phyloP scores from a whole-genome alignment of 129 eudicot species.

The Glebionis coronaria region DNA sequence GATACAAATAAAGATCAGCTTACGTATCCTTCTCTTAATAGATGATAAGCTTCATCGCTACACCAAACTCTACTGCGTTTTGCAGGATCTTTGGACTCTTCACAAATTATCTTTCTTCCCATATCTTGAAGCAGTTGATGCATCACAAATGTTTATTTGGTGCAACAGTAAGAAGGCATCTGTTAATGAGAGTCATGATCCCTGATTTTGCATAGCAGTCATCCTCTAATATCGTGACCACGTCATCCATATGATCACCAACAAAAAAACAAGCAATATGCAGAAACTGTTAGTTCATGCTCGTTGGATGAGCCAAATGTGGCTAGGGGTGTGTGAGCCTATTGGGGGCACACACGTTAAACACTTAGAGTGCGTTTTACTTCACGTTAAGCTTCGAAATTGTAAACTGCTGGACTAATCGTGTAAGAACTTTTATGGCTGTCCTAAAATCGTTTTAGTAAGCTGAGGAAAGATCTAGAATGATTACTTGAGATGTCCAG shows the following conservation, averaged over 20 bases:
- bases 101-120: background rate
- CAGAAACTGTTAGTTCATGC: no score
- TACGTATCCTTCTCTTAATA: background rate
- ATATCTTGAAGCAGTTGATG: background rate
- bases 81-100: background rate
- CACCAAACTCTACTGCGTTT: background rate
- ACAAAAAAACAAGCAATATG: background rate
- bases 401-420: no score
- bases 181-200: background rate
- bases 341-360: no score
- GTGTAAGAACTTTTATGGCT: no score
- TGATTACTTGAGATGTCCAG: no score
- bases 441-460: no score
- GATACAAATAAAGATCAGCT: background rate
- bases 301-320: no score
- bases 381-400: no score
- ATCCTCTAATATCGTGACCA: background rate
- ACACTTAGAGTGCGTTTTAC: no score
- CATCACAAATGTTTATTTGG: background rate
- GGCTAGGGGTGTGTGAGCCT: no score
- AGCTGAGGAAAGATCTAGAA: no score
- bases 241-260: background rate
- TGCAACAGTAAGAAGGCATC: background rate
- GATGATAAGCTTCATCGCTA: background rate
- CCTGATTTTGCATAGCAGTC: background rate